Evolutionary conservation across 2,329 filamentous ascomycete genomes (phyloP).

Genomic region (Ophiostoma novo-ulmi): DNA sequence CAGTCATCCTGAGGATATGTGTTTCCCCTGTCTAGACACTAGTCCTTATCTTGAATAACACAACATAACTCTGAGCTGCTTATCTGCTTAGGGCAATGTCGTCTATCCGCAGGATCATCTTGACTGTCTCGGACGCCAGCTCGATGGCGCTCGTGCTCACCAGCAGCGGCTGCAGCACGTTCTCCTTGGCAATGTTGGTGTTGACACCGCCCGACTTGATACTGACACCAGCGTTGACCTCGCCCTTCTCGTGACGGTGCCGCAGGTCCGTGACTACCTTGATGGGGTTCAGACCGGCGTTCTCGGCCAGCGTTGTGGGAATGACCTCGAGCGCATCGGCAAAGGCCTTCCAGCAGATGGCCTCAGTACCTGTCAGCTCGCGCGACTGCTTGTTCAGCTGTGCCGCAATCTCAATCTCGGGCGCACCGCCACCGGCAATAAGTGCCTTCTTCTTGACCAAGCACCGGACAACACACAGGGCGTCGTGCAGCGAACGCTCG

Average conservation of each 20-base stretch:
- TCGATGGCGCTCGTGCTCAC: conserved; percentile 98
- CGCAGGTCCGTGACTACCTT: conserved; percentile 95
- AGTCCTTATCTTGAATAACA: neutral
- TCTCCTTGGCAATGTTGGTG: conserved; percentile 93
- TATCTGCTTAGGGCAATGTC: conserved; percentile 61
- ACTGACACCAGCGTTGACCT: conserved; percentile 93
- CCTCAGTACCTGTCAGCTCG: conserved; percentile 81
- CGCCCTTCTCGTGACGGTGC: conserved; percentile 88
- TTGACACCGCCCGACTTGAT: conserved; percentile 98
- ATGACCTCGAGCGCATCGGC: conserved; percentile 97
- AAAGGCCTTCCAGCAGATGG: conserved; percentile 98
- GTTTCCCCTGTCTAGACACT: neutral
- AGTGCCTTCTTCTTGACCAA: conserved; percentile 99
- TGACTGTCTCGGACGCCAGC: conserved; percentile 94
- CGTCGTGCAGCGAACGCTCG: conserved; percentile 92
- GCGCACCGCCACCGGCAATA: conserved; percentile 91
- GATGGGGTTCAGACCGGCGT: conserved; percentile 95
- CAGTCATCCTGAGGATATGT: conserved; percentile 13
- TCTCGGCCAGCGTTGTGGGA: conserved; percentile 93
- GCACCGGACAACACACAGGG: conserved; percentile 94
- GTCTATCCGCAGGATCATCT: conserved; percentile 75
- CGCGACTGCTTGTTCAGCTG: conserved; percentile 77
- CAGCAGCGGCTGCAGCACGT: conserved; percentile 89
- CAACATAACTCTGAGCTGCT: neutral
- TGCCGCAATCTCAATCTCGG: conserved; percentile 93